Percentiles rank a stretch among this genome's conserved stretches.
phyloP scores from a whole-genome alignment of 805 yeast species.

The Diddensiella caesifluorescens region DNA sequence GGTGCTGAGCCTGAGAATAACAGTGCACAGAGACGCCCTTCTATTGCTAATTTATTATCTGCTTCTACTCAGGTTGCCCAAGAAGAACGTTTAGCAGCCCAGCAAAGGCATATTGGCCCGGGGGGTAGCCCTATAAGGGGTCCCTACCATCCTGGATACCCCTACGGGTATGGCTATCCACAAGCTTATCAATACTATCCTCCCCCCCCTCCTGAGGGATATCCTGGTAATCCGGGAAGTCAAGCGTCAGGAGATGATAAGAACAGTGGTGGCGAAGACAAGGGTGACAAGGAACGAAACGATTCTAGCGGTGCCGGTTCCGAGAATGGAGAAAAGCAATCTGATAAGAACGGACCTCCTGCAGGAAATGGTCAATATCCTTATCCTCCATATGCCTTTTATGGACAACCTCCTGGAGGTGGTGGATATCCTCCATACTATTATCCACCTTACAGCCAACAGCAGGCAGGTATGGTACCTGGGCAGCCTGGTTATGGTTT shows the following conservation, averaged over 20 bases:
- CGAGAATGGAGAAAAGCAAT: slow-evolving; percentile 5
- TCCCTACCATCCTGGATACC: slow-evolving; percentile 1
- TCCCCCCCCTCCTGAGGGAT: slow-evolving; percentile 10
- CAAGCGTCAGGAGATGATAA: not conserved
- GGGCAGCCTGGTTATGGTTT: slow-evolving; percentile 2
- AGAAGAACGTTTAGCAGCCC: not conserved
- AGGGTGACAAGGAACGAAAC: slow-evolving; percentile 1
- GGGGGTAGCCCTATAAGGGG: not conserved
- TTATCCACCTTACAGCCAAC: slow-evolving; percentile 2
- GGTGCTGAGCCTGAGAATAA: slow-evolving; percentile 4
- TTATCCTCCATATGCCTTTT: not conserved
- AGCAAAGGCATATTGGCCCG: not conserved
- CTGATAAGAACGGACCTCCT: not conserved
- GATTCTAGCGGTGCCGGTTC: not conserved
- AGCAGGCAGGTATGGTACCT: not conserved
- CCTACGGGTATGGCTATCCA: slow-evolving; percentile 5
- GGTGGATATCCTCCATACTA: slow-evolving; percentile 3
- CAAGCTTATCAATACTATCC: slow-evolving; percentile 6
- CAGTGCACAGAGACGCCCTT: slow-evolving; percentile 16
- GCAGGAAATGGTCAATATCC: not conserved
- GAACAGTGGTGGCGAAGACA: not conserved
- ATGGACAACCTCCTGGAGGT: slow-evolving; percentile 3
- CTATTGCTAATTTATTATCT: slow-evolving; percentile 17
- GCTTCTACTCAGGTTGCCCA: slow-evolving; percentile 10
- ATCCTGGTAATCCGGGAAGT: slow-evolving; percentile 1